Percentiles rank a stretch among this genome's conserved stretches.
phyloP scores from a whole-genome alignment of 352 stramenopile species.

The Phytophthora vignae region DNA sequence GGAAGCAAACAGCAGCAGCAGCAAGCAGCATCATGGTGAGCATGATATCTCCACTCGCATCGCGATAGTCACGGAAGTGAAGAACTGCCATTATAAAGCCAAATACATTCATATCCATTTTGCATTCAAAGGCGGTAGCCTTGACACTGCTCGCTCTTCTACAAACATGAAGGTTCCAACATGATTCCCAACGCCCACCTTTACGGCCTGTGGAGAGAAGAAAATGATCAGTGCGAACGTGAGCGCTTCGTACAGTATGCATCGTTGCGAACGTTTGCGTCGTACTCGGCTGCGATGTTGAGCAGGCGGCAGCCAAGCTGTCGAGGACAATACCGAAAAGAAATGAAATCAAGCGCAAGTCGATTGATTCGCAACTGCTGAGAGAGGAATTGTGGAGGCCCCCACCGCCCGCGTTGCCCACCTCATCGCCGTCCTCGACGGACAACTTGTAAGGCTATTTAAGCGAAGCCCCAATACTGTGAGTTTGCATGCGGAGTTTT shows the following conservation, averaged over 20 bases:
- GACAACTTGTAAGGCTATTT: background rate
- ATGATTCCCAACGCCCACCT: background rate
- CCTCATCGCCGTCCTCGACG: conserved; percentile 11
- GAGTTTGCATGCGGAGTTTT: no score
- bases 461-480: no score
- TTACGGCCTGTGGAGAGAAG: no score
- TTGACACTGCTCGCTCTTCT: background rate
- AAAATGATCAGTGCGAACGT: no score
- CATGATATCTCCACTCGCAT: conserved; percentile 8
- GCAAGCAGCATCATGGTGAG: conserved; percentile 14
- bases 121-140: background rate
- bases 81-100: background rate
- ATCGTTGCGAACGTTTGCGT: conserved; percentile 3
- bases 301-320: conserved; percentile 28
- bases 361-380: no score
- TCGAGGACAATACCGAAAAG: background rate
- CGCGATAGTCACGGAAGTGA: background rate
- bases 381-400: no score
- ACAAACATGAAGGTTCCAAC: background rate
- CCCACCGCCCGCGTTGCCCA: background rate
- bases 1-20: background rate
- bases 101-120: conserved; percentile 1
- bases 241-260: background rate
- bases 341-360: background rate
- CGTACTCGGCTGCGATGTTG: conserved; percentile 25